Evolutionary conservation across 202 grass and related monocot species (phyloP).

Genomic region (Panicum hallii): DNA sequence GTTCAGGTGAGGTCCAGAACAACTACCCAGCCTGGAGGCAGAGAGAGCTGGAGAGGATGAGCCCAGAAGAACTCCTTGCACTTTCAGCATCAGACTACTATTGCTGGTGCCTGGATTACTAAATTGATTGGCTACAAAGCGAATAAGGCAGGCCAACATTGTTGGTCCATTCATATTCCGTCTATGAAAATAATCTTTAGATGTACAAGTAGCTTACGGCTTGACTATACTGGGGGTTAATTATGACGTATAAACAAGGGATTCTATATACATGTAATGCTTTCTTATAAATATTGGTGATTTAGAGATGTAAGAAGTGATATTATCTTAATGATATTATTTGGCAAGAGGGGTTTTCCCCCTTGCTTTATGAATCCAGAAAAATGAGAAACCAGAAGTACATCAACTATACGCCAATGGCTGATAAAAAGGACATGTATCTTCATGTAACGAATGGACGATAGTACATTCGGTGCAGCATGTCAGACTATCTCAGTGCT

Average conservation of each 20-base stretch:
- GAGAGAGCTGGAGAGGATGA: conserved; percentile 86
- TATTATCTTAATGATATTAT: conserved; percentile 20
- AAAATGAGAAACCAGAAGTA: not conserved
- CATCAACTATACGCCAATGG: conserved; percentile 3
- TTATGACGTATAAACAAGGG: conserved; percentile 28
- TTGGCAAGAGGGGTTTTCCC: not conserved
- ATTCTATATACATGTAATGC: conserved; percentile 12
- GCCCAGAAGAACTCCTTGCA: conserved; percentile 69
- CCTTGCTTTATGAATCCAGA: conserved; percentile 5
- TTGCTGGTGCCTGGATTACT: conserved; percentile 90
- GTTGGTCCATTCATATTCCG: conserved; percentile 24
- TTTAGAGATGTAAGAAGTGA: conserved; percentile 31
- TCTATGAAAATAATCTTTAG: conserved; percentile 37
- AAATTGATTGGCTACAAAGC: conserved; percentile 35
- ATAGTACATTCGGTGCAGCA: conserved; percentile 22
- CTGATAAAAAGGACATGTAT: conserved; percentile 34
- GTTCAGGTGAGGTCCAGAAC: conserved; percentile 63
- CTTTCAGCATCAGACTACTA: conserved; percentile 89
- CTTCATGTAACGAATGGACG: conserved; percentile 2
- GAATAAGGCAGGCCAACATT: conserved; percentile 44
- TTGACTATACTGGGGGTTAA: conserved; percentile 37
- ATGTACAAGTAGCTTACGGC: conserved; percentile 42
- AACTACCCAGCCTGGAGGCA: conserved; percentile 78
- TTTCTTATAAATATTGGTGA: conserved; percentile 26
- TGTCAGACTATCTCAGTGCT: conserved; percentile 43